These are phyloP conservation scores for Rosa rugosa DNA, from an alignment of 306 rosid genomes.

Conservation along the genomic window DNA sequence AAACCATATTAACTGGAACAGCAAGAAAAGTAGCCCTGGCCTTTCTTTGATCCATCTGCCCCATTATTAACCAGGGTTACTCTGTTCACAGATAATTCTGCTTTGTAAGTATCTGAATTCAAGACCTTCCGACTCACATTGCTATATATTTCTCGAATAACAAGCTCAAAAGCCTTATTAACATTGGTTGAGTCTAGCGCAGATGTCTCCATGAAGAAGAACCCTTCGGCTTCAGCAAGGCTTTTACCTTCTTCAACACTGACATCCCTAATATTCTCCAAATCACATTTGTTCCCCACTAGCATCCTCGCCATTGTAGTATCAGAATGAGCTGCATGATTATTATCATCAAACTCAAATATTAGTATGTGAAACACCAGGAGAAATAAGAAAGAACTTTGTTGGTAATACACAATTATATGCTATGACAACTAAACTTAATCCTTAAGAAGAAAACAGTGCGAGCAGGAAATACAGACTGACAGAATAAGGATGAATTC, in stretches of 20 bases:
- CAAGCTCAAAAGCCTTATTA: slow-evolving; percentile 78
- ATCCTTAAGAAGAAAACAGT: background rate
- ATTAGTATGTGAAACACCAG: background rate
- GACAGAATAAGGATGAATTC: background rate
- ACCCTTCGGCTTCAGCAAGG: slow-evolving; percentile 86
- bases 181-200: slow-evolving; percentile 89
- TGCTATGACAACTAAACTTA: background rate
- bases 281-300: slow-evolving; percentile 86
- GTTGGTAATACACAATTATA: background rate
- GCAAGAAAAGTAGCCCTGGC: slow-evolving; percentile 57
- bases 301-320: slow-evolving; percentile 88
- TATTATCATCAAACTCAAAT: slow-evolving; percentile 19
- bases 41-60: slow-evolving; percentile 52
- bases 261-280: slow-evolving; percentile 78
- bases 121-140: slow-evolving; percentile 92
- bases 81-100: slow-evolving; percentile 85
- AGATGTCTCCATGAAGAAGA: slow-evolving; percentile 96
- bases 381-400: background rate
- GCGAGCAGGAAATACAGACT: background rate
- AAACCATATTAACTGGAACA: slow-evolving; percentile 62
- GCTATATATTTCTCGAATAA: slow-evolving; percentile 82
- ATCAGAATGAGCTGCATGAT: slow-evolving; percentile 84
- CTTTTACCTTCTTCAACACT: slow-evolving; percentile 84
- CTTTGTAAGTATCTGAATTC: slow-evolving; percentile 86
- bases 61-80: slow-evolving; percentile 81